A percentile compares a stretch with the other conserved stretches of the same genome.
Conservation (phyloP, 2,329 filamentous ascomycete genomes). For the Diplodia sapinea region DNA sequence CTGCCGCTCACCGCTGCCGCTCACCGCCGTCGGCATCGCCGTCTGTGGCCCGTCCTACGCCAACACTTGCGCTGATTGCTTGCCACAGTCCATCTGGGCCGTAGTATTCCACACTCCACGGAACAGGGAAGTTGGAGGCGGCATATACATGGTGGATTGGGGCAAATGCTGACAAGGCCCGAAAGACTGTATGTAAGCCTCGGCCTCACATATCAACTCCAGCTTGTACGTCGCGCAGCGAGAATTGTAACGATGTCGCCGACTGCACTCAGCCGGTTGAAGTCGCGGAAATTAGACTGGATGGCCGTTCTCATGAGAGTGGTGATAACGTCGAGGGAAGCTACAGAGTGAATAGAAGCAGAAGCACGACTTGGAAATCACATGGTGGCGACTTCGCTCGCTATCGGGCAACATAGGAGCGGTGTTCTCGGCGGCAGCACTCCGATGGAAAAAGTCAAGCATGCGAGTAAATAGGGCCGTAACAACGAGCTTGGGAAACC, state of each 20-base stretch:
- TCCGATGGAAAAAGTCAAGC: too few species aligned
- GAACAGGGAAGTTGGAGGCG: conserved; percentile 34
- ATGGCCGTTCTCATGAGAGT: background rate
- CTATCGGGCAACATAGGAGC: background rate
- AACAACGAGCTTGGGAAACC: background rate
- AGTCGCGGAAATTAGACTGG: background rate
- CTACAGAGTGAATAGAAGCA: background rate
- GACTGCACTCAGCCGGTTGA: background rate
- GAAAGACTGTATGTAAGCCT: background rate
- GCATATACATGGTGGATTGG: background rate
- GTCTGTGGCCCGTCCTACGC: background rate
- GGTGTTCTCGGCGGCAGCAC: too few species aligned
- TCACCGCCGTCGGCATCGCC: conserved; percentile 11
- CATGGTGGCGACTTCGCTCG: background rate
- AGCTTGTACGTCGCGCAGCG: background rate
- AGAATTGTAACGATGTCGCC: background rate
- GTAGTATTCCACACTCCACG: conserved; percentile 34
- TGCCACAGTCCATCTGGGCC: conserved; percentile 38
- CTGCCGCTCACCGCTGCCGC: background rate
- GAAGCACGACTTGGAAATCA: background rate
- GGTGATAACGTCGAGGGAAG: background rate
- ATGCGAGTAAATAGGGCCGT: too few species aligned
- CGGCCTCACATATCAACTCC: background rate
- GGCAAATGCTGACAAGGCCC: background rate
- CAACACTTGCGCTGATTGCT: conserved; percentile 28